Base-by-base conservation (phyloP, 2,329 filamentous ascomycete species). In the Coniochaeta sp. region DNA sequence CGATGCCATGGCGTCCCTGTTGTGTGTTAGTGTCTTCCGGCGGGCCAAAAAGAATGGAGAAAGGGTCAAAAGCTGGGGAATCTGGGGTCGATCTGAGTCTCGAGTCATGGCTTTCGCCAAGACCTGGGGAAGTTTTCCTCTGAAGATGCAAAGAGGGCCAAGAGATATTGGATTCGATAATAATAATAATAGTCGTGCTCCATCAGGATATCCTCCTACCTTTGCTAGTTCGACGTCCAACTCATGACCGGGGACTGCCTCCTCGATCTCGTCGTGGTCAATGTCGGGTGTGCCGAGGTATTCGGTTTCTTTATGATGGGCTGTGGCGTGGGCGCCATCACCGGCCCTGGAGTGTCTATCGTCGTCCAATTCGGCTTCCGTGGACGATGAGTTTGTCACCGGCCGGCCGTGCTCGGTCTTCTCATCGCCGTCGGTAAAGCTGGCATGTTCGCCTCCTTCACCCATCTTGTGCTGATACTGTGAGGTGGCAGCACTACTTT, bases 251-350 rank as follows among this genome's bases (percentile, higher is more conserved):
- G 66, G 62, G 1, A 69, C 56, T 60, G 69, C 44, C 62, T 72
- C 58, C 60, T 75, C 60, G 63, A 69, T 34, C 60, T 77, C 32
- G 65, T 67, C 57, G 65, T 71, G 36, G 59, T 71, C 62, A 66
- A 69, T 61, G 63, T 75, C 57, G n/a, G 55, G 55, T 2, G 19
- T 44, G 22, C 55, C 55, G 34, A 24, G 9, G 24, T 30, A 16
- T 26, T 30, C 34, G 28, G 34, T 44, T 30, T 57, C 38, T 22
- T 44, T 57, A 4, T 57, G 30, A 19, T 57, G 55, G 26, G 55
- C 22, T 9, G 16, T 57, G 55, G 10, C 14, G 55, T n/a, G 28
- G 3, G 54, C 54, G 22, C 28, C n/a, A n/a, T n/a, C n/a, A n/a
- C n/a, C n/a, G n/a, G n/a, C n/a, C 24, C 24, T 47, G 4, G 42